Percentiles rank a stretch among this genome's conserved stretches.
These are phyloP conservation scores for Funneliformis caledonium DNA, from an alignment of 371 early-diverging fungal species.

Conservation along the genomic window DNA sequence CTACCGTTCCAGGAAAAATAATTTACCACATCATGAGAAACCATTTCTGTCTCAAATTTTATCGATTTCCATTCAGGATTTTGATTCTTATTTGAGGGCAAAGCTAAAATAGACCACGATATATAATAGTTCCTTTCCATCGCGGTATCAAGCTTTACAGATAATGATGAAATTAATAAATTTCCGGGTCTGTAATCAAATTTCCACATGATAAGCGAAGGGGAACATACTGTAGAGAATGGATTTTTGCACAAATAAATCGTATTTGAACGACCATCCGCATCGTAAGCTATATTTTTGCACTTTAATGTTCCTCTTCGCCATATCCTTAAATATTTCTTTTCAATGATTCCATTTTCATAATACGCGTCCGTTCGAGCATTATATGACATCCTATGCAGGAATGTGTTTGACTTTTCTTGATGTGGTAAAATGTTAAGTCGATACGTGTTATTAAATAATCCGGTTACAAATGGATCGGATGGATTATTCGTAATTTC, in stretches of 20 bases:
- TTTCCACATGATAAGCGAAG: not conserved
- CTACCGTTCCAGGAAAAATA: not conserved
- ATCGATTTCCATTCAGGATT: no score
- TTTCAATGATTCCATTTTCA: not conserved
- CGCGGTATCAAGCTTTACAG: not conserved
- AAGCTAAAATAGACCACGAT: no score
- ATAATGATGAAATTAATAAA: not conserved
- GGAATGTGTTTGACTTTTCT: not conserved
- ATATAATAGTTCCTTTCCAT: no score
- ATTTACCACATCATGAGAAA: no score
- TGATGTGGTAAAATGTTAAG: not conserved
- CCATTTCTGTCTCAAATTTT: no score
- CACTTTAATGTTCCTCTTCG: not conserved
- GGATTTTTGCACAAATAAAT: no score
- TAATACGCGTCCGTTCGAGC: not conserved
- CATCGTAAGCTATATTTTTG: not conserved
- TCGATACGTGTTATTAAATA: not conserved
- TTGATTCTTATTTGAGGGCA: no score
- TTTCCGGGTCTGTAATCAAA: conserved; percentile 9
- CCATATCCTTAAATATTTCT: not conserved
- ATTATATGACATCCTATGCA: not conserved
- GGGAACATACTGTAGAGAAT: no score
- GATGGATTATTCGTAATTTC: no score
- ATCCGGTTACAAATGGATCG: not conserved
- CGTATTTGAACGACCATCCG: not conserved